Percentiles rank a stretch among this genome's conserved stretches.
Conservation (phyloP, 1,284 basidiomycete species). For the Pascua guehoae region DNA sequence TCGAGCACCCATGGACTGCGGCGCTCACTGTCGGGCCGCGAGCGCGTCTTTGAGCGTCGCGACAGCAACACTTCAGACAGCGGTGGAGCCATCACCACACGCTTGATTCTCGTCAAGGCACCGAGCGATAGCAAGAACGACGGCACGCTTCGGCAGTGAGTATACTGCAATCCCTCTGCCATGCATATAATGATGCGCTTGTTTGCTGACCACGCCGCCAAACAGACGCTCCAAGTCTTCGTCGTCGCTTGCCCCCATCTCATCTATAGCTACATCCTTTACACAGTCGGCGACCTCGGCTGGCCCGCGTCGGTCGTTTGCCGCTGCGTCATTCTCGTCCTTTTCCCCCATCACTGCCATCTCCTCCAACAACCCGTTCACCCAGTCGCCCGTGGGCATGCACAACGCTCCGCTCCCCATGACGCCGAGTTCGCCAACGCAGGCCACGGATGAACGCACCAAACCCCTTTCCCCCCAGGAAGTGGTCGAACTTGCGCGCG, state of each 20-base stretch:
- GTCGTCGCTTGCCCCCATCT: slow-evolving; percentile 25
- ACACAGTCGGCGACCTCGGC: slow-evolving; percentile 29
- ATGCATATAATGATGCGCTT: too few relatives aligned
- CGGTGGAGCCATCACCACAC: slow-evolving; percentile 19
- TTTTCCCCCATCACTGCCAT: slow-evolving; percentile 18
- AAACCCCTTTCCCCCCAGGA: slow-evolving; percentile 41
- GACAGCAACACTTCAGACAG: not conserved
- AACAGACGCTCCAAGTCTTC: slow-evolving; percentile 35
- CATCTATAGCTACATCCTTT: slow-evolving; percentile 9
- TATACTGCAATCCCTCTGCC: slow-evolving; percentile 4
- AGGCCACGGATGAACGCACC: not conserved
- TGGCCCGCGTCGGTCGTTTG: slow-evolving; percentile 37
- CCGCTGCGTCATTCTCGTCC: slow-evolving; percentile 33
- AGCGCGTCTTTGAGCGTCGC: slow-evolving; percentile 9
- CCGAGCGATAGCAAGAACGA: slow-evolving; percentile 22
- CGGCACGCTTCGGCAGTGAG: slow-evolving; percentile 17
- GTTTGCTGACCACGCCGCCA: slow-evolving; percentile 1
- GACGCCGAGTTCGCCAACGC: not conserved
- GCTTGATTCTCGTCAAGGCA: slow-evolving; percentile 46
- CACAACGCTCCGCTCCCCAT: slow-evolving; percentile 11
- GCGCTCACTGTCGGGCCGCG: slow-evolving; percentile 13
- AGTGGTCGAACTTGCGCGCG: slow-evolving; percentile 39
- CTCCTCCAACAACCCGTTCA: slow-evolving; percentile 9
- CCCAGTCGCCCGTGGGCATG: slow-evolving; percentile 3
- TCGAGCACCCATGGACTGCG: slow-evolving; percentile 1